These are phyloP conservation scores for Novakomyces olei DNA, from an alignment of 805 yeast genomes.

Conservation along the genomic window DNA sequence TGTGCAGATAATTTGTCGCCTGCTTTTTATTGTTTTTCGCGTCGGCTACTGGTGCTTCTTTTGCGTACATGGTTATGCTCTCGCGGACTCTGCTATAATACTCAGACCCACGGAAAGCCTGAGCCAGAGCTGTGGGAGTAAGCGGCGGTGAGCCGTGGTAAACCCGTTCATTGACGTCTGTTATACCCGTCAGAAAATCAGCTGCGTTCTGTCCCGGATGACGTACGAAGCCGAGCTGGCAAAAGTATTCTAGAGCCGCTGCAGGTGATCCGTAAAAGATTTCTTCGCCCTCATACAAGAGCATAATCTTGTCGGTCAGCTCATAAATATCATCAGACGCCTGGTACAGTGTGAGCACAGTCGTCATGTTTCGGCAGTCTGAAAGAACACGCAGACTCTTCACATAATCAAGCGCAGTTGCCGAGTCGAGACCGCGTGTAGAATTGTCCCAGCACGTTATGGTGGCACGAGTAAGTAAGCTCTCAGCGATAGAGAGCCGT, in stretches of 20 bases:
- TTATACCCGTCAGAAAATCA: constrained; percentile 33
- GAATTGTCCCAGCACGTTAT: constrained; percentile 51
- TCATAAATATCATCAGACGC: constrained; percentile 34
- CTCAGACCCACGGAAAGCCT: constrained; percentile 27
- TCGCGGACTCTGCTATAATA: constrained; percentile 18
- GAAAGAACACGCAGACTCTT: constrained; percentile 36
- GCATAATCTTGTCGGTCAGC: constrained; percentile 29
- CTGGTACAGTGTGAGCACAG: constrained; percentile 40
- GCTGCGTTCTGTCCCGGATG: constrained; percentile 39
- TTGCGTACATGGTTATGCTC: too few species aligned
- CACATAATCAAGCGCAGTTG: constrained; percentile 44
- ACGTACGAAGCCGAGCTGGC: constrained; percentile 33
- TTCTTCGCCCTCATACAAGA: constrained; percentile 35
- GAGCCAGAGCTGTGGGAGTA: constrained; percentile 26
- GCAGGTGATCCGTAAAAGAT: constrained; percentile 29
- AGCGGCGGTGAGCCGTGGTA: constrained; percentile 27
- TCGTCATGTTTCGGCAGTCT: constrained; percentile 26
- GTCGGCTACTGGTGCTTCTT: too few species aligned
- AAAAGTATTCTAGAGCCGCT: constrained; percentile 27
- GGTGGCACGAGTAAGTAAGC: too few species aligned
- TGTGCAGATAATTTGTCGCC: constrained; percentile 19
- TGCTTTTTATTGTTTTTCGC: constrained; percentile 12
- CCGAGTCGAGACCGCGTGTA: constrained; percentile 50
- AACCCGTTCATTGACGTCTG: constrained; percentile 31
- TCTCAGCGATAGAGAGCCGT: constrained; percentile 24